A percentile compares a stretch with the other conserved stretches of the same genome.
These are phyloP conservation scores for Ceriops zippeliana DNA, from an alignment of 345 rosid genomes.

Conservation along the genomic window DNA sequence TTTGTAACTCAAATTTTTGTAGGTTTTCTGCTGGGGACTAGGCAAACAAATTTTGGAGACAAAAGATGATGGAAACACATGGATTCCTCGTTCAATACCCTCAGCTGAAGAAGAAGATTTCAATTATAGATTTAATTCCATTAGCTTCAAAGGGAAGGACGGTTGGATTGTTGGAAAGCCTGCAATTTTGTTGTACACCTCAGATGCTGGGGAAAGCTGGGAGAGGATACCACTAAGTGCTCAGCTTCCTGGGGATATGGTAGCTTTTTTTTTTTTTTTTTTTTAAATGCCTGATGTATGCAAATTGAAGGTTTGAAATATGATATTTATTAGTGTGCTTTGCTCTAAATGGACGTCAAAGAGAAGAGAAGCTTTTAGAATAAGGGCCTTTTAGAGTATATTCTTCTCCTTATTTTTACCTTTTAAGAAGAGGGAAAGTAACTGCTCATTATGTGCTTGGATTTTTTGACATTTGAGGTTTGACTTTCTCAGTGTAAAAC, in stretches of 20 bases:
- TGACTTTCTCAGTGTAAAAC: too few relatives aligned
- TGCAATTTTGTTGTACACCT: conserved; percentile 74
- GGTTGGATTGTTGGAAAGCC: conserved; percentile 99
- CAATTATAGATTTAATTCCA: conserved; percentile 87
- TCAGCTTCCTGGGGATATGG: conserved; percentile 96
- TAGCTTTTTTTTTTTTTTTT: conserved; percentile 19
- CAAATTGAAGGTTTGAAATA: too few relatives aligned
- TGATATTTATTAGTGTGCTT: too few relatives aligned
- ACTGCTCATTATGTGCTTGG: not conserved
- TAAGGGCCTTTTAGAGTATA: not conserved
- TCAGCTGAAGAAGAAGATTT: conserved; percentile 97
- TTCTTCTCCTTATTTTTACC: not conserved
- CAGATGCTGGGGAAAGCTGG: conserved; percentile 82
- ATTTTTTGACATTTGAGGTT: not conserved
- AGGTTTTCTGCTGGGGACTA: conserved; percentile 83
- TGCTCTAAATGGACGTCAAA: not conserved
- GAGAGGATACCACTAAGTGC: conserved; percentile 76
- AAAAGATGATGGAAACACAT: conserved; percentile 71
- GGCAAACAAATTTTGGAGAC: conserved; percentile 92
- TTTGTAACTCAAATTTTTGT: not conserved
- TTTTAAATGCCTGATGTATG: too few relatives aligned
- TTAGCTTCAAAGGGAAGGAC: conserved; percentile 81
- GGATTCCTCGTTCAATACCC: conserved; percentile 77
- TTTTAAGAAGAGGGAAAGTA: not conserved
- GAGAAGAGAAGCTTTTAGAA: not conserved